Percentiles rank a stretch among this genome's conserved stretches.
Evolutionary conservation across 257 asterid species (phyloP).

Genomic region (Gentiana straminea): DNA sequence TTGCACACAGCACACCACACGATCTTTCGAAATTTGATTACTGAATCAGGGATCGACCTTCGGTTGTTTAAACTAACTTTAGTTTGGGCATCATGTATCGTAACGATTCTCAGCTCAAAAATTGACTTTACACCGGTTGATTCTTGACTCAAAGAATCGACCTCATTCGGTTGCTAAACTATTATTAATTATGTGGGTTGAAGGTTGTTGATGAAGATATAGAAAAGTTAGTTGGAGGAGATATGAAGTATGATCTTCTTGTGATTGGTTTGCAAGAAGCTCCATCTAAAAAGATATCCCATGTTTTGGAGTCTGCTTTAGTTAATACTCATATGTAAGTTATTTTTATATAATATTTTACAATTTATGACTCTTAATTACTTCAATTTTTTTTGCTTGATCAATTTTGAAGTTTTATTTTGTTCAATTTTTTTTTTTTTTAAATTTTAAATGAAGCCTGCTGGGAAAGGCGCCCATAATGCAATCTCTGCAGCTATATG

Average conservation of each 20-base stretch:
- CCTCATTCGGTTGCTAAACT: no score
- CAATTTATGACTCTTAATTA: background rate
- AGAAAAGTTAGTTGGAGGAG: slow-evolving; percentile 34
- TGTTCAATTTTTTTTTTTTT: background rate
- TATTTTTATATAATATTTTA: background rate
- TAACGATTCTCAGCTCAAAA: no score
- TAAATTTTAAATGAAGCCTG: slow-evolving; percentile 18
- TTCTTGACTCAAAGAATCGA: no score
- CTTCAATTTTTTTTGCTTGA: background rate
- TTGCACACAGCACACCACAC: no score
- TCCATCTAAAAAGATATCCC: slow-evolving; percentile 31
- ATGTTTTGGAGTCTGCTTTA: slow-evolving; percentile 32
- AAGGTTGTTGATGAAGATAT: slow-evolving; percentile 47
- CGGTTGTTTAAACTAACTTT: no score
- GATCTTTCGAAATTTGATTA: no score
- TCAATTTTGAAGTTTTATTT: background rate
- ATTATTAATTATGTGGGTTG: background rate
- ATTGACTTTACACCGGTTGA: no score
- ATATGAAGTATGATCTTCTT: slow-evolving; percentile 40
- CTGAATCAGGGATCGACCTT: no score
- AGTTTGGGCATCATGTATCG: no score
- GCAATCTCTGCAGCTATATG: slow-evolving; percentile 57
- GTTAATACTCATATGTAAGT: slow-evolving; percentile 41
- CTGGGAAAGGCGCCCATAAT: slow-evolving; percentile 46
- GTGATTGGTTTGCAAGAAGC: slow-evolving; percentile 73